phyloP scores from a whole-genome alignment of 192 early-diverging fungal genomes.

The Umbelopsis ramanniana region DNA sequence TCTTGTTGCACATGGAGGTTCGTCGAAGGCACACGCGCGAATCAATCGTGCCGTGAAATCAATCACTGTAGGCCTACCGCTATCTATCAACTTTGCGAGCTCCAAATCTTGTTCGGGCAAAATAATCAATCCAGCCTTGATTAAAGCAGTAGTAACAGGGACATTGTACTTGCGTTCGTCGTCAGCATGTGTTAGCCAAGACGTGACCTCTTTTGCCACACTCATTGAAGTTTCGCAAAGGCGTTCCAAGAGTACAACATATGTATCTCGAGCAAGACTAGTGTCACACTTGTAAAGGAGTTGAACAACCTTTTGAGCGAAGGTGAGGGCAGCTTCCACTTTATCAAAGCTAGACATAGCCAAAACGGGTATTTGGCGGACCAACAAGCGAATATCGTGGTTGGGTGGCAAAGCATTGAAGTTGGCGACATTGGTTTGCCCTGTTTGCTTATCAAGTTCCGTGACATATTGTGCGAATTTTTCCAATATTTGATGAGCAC shows the following conservation, averaged over 20 bases:
- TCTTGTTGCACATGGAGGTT: slow-evolving; percentile 50
- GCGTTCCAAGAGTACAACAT: slow-evolving; percentile 79
- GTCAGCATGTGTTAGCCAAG: slow-evolving; percentile 92
- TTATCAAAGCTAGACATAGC: slow-evolving; percentile 70
- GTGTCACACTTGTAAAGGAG: slow-evolving; percentile 82
- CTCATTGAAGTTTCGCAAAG: slow-evolving; percentile 85
- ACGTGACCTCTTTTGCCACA: slow-evolving; percentile 82
- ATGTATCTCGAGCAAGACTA: slow-evolving; percentile 77
- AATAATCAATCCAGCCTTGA: slow-evolving; percentile 78
- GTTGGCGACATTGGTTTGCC: slow-evolving; percentile 48
- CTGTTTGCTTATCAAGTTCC: slow-evolving; percentile 82
- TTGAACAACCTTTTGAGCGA: slow-evolving; percentile 89
- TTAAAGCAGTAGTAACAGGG: slow-evolving; percentile 78
- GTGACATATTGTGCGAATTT: slow-evolving; percentile 64
- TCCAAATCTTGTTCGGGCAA: slow-evolving; percentile 86
- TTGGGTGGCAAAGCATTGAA: slow-evolving; percentile 75
- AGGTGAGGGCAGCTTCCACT: slow-evolving; percentile 82
- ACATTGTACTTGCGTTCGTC: slow-evolving; percentile 96
- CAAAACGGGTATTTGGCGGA: slow-evolving; percentile 79
- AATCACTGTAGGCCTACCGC: slow-evolving; percentile 66
- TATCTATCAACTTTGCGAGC: slow-evolving; percentile 85
- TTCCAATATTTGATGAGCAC: slow-evolving; percentile 62
- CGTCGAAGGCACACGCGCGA: slow-evolving; percentile 67
- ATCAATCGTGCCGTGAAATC: slow-evolving; percentile 82
- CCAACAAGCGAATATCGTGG: slow-evolving; percentile 75